Evolutionary conservation across 2,329 filamentous ascomycete species (phyloP), one percentile per base, ranked within the genome.

Genomic region (Epichloe sibirici): DNA sequence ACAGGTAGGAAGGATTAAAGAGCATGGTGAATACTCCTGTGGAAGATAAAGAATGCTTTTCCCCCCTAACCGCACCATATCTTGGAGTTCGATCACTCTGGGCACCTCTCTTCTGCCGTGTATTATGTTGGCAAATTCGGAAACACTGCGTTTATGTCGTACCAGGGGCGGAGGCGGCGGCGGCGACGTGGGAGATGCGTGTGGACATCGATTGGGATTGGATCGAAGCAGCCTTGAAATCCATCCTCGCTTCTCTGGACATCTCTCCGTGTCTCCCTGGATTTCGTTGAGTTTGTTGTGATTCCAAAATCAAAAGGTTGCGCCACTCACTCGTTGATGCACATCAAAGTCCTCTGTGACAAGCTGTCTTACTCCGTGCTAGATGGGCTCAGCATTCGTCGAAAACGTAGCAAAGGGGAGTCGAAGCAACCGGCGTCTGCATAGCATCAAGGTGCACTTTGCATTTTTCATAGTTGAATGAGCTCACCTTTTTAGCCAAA

Each of bases 61-160:
- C 39, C 83, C 82, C 57, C 80, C 82, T 34, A 85, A 64, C 11
- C 80, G 74, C 17, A 85, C 74, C 58, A 86, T 73, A n/a, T 76
- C 74, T 52, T 77, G 72, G 0, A 86, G 65, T 49, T 76, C 74
- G 56, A 77, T 69, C 44, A 71, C 69, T 58, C 73, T 77, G 23
- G 78, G 62, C 5, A 64, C 66, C 46, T 77, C 75, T 50, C 69
- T 74, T 42, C 65, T 66, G 44, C 63, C 61, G 13, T 71, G 66
- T 12, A 74, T 66, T 11, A 79, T 69, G 35, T 74, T 59, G 8
- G 77, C 74, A 31, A 79, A 60, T 56, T 82, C 78, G 51, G 78
- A 78, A 53, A 81, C 71, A 56, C 78, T 82, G 49, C 76, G 71
- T 56, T 69, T 76, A 55, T 73, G 75, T 40, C 65, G 59, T 37